Evolutionary conservation across 441 rosid species (phyloP), one percentile per base, ranked within the genome.

Genomic region (Croton laevigatus): DNA sequence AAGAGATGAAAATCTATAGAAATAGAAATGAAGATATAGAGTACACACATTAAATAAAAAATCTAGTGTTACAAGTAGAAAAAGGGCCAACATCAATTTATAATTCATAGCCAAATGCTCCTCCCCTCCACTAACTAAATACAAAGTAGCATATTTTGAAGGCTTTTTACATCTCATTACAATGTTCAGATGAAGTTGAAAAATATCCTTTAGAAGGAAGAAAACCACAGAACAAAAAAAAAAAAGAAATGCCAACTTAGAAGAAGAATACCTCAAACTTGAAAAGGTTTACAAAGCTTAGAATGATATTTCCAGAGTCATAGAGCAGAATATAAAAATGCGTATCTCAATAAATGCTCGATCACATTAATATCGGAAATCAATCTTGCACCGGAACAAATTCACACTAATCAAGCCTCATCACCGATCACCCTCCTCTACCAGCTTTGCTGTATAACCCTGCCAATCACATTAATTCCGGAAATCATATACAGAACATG

Each of bases 361-460:
- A 58, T 48, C 63, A 69, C 68, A 60, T 57, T 40, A 73, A 64
- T 68, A n/a, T 69, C 64, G 51, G 54, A 58, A 57, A 52, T 37
- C 66, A 77, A 73, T 61, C 67, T 69, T 63, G 54, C 37, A 59
- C 60, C 62, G 37, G 75, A 65, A 63, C 63, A 57, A 69, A 77
- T 53, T 61, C 16, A 27, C 68, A 68, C 65, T 59, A 60, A 69
- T 53, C 63, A 6, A 27, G 78, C 68, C 70, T 38, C 9, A 14
- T 48, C 27, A 6, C 44, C 34, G 36, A 57, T 13, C 66, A 66
- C 68, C 79, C 70, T 58, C 69, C 46, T 58, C 77, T 36, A 51
- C 70, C 66, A 23, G 61, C 46, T 58, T 44, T 66, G 73, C 80
- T 64, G 73, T 64, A 70, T 71, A 62, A 71, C 81, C 87, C 87